A percentile compares a stretch with the other conserved stretches of the same genome.
Conservation (phyloP, 139 green algal genomes). For the Chlorella vulgaris region DNA sequence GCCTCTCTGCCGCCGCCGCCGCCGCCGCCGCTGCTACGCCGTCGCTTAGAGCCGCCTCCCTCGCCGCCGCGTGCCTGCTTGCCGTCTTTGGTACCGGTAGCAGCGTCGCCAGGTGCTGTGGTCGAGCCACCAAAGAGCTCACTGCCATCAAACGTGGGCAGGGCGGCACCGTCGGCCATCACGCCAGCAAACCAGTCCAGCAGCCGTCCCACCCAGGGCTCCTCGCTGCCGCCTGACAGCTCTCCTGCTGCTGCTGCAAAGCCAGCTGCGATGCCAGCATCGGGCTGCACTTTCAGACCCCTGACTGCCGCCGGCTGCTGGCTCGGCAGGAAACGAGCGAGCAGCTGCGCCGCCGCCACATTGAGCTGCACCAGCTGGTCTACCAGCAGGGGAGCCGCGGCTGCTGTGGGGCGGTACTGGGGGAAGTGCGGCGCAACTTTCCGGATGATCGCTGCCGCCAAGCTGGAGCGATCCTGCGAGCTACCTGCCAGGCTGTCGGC, state of each 20-base stretch:
- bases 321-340: conserved; percentile 47
- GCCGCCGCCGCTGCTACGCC: conserved; percentile 2
- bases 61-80: not conserved
- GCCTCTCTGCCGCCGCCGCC: not conserved
- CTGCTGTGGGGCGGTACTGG: conserved; percentile 23
- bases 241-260: not conserved
- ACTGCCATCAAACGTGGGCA: conserved; percentile 3
- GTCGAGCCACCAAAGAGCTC: not conserved
- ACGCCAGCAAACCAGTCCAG: conserved; percentile 38
- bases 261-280: too few relatives aligned
- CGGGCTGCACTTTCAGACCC: too few relatives aligned
- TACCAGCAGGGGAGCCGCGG: conserved; percentile 10
- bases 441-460: conserved; percentile 37
- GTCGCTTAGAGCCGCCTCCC: not conserved
- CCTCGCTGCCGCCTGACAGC: not conserved
- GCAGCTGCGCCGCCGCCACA: conserved; percentile 52
- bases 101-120: not conserved
- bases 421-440: conserved; percentile 56
- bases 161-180: conserved; percentile 8
- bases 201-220: conserved; percentile 29
- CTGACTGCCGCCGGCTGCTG: not conserved
- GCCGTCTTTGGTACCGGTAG: not conserved
- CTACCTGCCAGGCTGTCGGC: conserved; percentile 2
- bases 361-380: conserved; percentile 64
- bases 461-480: not conserved